Conservation (phyloP, 345 rosid genomes). For the Rhodamnia rubescens region DNA sequence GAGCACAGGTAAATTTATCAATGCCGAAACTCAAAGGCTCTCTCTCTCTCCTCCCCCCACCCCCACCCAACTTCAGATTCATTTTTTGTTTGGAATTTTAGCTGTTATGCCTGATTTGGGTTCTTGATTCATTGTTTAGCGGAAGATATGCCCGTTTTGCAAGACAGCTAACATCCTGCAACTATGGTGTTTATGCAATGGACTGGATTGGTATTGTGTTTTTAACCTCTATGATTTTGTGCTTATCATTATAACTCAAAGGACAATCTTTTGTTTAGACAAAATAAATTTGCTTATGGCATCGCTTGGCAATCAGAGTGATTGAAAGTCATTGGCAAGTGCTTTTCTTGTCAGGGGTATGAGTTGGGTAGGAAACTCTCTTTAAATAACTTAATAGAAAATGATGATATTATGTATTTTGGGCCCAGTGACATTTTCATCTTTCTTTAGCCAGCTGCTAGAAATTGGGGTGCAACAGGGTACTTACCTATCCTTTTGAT, state of each 20-base stretch:
- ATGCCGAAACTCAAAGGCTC: background rate
- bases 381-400: background rate
- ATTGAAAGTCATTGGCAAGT: background rate
- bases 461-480: background rate
- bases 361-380: background rate
- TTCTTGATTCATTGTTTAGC: conserved; percentile 18
- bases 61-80: background rate
- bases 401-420: background rate
- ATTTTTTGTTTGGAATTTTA: background rate
- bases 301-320: background rate
- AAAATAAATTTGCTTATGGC: background rate
- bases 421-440: background rate
- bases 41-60: background rate
- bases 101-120: background rate
- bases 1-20: conserved; percentile 68
- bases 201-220: conserved; percentile 74
- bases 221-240: background rate
- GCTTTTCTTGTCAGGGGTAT: background rate
- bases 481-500: background rate
- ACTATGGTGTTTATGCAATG: conserved; percentile 85
- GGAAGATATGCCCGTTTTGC: conserved; percentile 94
- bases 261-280: background rate
- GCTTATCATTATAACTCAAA: background rate
- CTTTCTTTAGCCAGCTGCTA: background rate
- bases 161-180: conserved; percentile 54